Evolutionary conservation across 2,329 filamentous ascomycete species (phyloP).

Genomic region (Zasmidium angulare): DNA sequence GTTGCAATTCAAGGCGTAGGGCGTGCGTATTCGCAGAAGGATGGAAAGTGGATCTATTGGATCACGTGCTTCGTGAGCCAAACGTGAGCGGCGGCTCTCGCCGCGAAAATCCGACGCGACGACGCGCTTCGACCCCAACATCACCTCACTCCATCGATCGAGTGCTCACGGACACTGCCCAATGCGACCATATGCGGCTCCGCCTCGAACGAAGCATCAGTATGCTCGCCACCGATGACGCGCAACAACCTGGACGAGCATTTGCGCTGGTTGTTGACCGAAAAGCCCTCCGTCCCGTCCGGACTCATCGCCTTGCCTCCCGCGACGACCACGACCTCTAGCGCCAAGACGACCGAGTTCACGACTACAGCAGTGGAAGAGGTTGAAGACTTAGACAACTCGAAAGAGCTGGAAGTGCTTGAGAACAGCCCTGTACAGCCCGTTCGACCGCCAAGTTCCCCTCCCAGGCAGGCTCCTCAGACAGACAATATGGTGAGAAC

Average conservation of each 20-base stretch:
- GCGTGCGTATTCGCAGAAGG: background rate
- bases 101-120: background rate
- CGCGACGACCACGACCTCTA: constrained; percentile 16
- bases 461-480: background rate
- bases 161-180: background rate
- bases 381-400: no score
- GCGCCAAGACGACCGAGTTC: background rate
- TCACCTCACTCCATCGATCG: background rate
- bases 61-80: background rate
- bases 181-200: background rate
- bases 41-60: background rate
- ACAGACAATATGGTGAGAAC: constrained; percentile 44
- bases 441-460: background rate
- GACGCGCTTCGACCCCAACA: background rate
- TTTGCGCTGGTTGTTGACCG: constrained; percentile 48
- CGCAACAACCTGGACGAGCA: constrained; percentile 50
- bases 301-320: constrained; percentile 21
- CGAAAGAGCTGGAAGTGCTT: constrained; percentile 1
- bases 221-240: constrained; percentile 43
- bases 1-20: background rate
- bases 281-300: constrained; percentile 46
- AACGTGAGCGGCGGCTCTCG: background rate
- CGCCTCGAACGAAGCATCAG: constrained; percentile 3
- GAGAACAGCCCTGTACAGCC: background rate
- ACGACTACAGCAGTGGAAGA: background rate